Percentiles rank a stretch among this genome's conserved stretches.
phyloP scores from a whole-genome alignment of 176 grass and related monocot genomes.

The Triticum timopheevii region DNA sequence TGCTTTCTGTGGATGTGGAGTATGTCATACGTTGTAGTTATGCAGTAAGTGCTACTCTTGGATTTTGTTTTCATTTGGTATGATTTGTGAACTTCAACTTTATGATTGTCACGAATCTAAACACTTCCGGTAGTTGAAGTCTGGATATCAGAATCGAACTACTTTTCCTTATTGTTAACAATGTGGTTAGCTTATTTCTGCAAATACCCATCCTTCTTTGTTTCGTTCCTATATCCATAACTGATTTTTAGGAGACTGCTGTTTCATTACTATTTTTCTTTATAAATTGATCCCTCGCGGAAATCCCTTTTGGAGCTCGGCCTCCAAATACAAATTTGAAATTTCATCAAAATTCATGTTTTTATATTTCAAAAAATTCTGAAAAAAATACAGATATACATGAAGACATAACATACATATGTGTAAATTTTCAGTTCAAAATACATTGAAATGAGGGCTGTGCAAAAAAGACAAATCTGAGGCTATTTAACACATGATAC shows the following conservation, averaged over 20 bases:
- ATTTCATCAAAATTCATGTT: no score
- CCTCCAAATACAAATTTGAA: no score
- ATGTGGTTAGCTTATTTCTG: background rate
- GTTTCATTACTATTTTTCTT: background rate
- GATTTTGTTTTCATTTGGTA: conserved; percentile 2
- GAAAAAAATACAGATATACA: no score
- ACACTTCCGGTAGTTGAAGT: background rate
- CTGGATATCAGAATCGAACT: background rate
- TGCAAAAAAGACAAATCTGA: no score
- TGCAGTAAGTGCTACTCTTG: background rate
- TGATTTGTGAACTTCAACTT: background rate
- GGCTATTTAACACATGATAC: no score
- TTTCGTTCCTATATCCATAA: background rate
- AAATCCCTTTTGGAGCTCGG: no score
- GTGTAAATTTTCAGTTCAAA: no score
- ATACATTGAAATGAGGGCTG: no score
- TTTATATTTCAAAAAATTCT: no score
- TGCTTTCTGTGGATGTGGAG: background rate
- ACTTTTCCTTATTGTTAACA: background rate
- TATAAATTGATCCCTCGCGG: background rate
- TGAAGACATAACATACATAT: no score
- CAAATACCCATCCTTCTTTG: background rate
- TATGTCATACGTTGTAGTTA: background rate
- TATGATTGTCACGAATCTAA: background rate
- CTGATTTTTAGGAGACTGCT: background rate